phyloP scores from a whole-genome alignment of 176 grass and related monocot genomes.

The Elymus sibiricus region DNA sequence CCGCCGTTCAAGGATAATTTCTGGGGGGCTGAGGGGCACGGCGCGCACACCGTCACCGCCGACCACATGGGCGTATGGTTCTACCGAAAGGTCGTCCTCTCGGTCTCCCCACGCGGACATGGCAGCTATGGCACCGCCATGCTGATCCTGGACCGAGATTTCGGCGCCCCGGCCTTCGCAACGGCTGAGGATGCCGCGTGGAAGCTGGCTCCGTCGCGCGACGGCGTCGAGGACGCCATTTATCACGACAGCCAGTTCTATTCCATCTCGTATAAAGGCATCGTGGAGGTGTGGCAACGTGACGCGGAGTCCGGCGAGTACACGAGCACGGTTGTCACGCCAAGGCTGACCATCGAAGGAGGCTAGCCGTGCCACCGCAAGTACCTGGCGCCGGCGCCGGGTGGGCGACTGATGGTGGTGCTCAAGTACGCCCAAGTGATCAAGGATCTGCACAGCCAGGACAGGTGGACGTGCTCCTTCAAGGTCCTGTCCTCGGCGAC shows the following conservation, averaged over 20 bases:
- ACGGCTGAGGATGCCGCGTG: not conserved
- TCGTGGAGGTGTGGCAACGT: not conserved
- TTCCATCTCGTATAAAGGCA: not conserved
- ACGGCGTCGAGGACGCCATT: not conserved
- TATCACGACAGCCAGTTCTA: not conserved
- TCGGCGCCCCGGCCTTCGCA: not conserved
- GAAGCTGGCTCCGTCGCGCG: not conserved
- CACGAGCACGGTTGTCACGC: not conserved
- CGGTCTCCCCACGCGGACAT: not conserved
- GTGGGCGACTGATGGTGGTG: not conserved
- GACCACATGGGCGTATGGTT: not conserved
- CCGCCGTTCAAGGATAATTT: not conserved
- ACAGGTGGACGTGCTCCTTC: not conserved
- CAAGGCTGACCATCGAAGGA: not conserved
- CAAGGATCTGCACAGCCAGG: not conserved
- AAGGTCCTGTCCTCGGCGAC: not conserved
- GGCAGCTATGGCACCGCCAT: not conserved
- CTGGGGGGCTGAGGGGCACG: rapidly evolving
- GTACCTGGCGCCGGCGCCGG: not conserved
- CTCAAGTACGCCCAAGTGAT: not conserved
- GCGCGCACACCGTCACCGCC: rapidly evolving
- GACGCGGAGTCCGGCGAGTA: not conserved
- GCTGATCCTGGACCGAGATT: not conserved
- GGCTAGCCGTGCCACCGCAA: not conserved
- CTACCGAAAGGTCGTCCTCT: not conserved